A percentile compares a stretch with the other conserved stretches of the same genome.
Conservation (phyloP, 2,329 filamentous ascomycete genomes). For the Alternaria infectoria region DNA sequence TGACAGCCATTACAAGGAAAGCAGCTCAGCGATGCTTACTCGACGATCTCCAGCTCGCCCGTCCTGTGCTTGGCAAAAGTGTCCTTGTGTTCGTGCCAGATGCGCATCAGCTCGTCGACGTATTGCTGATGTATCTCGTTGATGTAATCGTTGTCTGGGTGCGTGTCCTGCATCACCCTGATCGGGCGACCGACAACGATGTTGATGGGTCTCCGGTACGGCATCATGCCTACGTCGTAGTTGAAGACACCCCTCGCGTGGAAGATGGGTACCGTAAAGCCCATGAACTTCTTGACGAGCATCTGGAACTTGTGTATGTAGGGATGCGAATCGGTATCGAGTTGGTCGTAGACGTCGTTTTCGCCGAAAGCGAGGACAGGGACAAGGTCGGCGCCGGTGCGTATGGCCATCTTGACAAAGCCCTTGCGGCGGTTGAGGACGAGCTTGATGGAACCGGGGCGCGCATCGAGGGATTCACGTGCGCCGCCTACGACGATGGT, state of each 20-base stretch:
- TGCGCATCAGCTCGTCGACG: slow-evolving; percentile 71
- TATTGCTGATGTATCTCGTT: slow-evolving; percentile 82
- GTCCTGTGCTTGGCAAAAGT: slow-evolving; percentile 69
- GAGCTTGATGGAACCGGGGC: slow-evolving; percentile 76
- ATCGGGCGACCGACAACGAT: slow-evolving; percentile 89
- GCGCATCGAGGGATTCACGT: slow-evolving; percentile 86
- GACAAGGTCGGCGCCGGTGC: slow-evolving; percentile 90
- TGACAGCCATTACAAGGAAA: background rate
- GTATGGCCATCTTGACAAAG: slow-evolving; percentile 91
- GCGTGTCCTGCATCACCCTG: slow-evolving; percentile 66
- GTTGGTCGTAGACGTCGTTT: slow-evolving; percentile 93
- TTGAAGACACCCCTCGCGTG: slow-evolving; percentile 95
- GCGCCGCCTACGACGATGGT: slow-evolving; percentile 96
- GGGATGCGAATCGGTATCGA: slow-evolving; percentile 78
- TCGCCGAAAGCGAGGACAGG: slow-evolving; percentile 93
- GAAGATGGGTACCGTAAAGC: slow-evolving; percentile 90
- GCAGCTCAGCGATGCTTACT: slow-evolving; percentile 44
- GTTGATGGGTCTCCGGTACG: slow-evolving; percentile 85
- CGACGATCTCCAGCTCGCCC: slow-evolving; percentile 71
- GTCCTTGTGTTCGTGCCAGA: slow-evolving; percentile 82
- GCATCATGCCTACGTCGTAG: slow-evolving; percentile 96
- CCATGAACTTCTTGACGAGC: slow-evolving; percentile 81
- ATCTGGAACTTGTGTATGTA: slow-evolving; percentile 82
- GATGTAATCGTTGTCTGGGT: slow-evolving; percentile 76
- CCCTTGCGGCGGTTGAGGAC: slow-evolving; percentile 86